Conservation (phyloP, 495 filamentous ascomycete genomes). For the Clavariopsis aquatica region DNA sequence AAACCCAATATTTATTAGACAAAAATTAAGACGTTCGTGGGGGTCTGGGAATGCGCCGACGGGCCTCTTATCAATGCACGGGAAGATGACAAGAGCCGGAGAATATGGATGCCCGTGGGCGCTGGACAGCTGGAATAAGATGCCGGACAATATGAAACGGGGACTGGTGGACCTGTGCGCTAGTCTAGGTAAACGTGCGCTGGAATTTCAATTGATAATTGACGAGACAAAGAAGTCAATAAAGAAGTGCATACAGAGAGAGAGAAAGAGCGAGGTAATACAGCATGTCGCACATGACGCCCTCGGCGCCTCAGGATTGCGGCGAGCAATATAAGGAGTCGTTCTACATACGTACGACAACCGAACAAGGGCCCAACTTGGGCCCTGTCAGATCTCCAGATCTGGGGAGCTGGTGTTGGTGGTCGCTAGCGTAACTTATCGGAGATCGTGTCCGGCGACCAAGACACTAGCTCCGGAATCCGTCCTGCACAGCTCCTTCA, state of each 20-base stretch:
- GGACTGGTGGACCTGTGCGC: not conserved
- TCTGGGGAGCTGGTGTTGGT: constrained; percentile 2
- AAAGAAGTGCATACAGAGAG: not conserved
- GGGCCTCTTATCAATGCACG: not conserved
- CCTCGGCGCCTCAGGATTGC: not conserved
- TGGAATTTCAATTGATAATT: not conserved
- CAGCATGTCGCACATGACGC: not conserved
- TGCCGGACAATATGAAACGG: not conserved
- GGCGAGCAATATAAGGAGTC: not conserved
- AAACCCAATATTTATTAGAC: not conserved
- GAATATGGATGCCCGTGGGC: not conserved
- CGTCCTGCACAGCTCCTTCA: not conserved
- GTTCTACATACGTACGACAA: not conserved
- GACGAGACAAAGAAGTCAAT: not conserved
- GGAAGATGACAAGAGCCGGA: not conserved
- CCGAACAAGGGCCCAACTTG: not conserved
- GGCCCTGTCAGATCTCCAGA: constrained; percentile 7
- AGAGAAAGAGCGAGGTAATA: not conserved
- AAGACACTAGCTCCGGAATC: constrained; percentile 10
- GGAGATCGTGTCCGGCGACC: constrained; percentile 23
- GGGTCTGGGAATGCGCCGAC: not conserved
- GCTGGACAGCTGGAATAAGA: not conserved
- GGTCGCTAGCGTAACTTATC: constrained; percentile 1
- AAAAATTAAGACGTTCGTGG: not conserved
- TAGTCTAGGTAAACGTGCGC: not conserved